These are phyloP conservation scores for Ophiostoma pallidulum DNA, from an alignment of 2,329 filamentous ascomycete genomes.

Conservation along the genomic window DNA sequence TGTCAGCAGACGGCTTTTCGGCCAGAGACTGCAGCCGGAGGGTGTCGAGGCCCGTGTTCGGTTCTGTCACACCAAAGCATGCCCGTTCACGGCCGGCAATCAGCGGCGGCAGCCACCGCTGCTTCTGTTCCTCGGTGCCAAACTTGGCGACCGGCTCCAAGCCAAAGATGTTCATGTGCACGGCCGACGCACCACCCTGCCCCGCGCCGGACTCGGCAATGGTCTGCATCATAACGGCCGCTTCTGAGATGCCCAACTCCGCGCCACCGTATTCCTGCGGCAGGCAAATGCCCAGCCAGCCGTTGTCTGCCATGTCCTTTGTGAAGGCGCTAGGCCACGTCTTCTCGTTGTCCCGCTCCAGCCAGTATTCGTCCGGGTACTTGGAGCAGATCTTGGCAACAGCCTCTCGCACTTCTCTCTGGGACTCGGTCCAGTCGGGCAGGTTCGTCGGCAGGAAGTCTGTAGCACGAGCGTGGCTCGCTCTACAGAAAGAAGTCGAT, in stretches of 20 bases:
- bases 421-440: slow-evolving; percentile 43
- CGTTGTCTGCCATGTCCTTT: slow-evolving; percentile 55
- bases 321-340: neutral
- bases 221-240: slow-evolving; percentile 80
- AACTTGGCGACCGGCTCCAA: slow-evolving; percentile 68
- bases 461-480: slow-evolving; percentile 5
- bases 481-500: too few relatives aligned
- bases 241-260: slow-evolving; percentile 68
- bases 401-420: slow-evolving; percentile 61
- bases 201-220: slow-evolving; percentile 65
- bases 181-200: slow-evolving; percentile 58
- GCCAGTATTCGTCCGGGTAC: slow-evolving; percentile 70
- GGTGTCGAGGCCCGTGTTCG: slow-evolving; percentile 70
- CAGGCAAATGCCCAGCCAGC: slow-evolving; percentile 74
- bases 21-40: slow-evolving; percentile 60
- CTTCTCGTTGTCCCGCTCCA: slow-evolving; percentile 52
- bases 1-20: slow-evolving; percentile 26
- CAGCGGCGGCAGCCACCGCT: slow-evolving; percentile 57
- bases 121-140: slow-evolving; percentile 54
- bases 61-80: slow-evolving; percentile 81
- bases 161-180: slow-evolving; percentile 61
- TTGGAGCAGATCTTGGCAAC: slow-evolving; percentile 57
- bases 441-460: slow-evolving; percentile 5
- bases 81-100: slow-evolving; percentile 61
- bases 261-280: slow-evolving; percentile 65